Conservation (phyloP, 371 early-diverging fungal genomes). For the Parasitella parasitica region DNA sequence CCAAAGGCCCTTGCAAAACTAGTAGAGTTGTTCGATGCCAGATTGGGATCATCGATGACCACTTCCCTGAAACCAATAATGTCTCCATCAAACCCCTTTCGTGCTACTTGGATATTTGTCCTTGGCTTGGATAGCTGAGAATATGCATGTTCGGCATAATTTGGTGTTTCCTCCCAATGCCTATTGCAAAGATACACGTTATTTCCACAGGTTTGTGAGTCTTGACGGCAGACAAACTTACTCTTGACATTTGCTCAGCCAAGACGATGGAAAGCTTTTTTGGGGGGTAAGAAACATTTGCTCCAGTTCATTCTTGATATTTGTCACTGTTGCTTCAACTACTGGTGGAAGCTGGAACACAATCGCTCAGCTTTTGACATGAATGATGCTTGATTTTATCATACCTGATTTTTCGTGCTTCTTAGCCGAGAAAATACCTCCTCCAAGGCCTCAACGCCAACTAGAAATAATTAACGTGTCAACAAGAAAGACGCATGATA, state of each 20-base stretch:
- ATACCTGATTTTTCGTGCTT: constrained; percentile 2
- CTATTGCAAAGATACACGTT: constrained; percentile 14
- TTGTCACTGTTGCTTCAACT: constrained; percentile 10
- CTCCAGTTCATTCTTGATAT: constrained; percentile 46
- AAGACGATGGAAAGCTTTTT: constrained; percentile 42
- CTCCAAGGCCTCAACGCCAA: neutral
- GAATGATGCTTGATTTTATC: neutral
- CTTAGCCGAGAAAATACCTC: constrained; percentile 5
- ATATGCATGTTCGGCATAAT: constrained; percentile 41
- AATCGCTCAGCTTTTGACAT: neutral
- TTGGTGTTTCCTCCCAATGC: constrained; percentile 53
- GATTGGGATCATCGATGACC: constrained; percentile 32
- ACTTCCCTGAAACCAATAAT: constrained; percentile 52
- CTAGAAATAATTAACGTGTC: neutral
- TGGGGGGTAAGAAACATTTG: constrained; percentile 47
- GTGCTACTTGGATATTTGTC: constrained; percentile 41
- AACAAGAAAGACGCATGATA: neutral
- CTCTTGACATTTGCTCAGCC: constrained; percentile 59
- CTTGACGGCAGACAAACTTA: constrained; percentile 13
- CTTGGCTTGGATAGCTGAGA: constrained; percentile 49
- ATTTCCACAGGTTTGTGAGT: neutral
- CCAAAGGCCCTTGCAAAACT: constrained; percentile 73
- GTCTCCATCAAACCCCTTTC: constrained; percentile 55
- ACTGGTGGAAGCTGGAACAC: neutral
- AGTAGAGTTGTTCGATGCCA: constrained; percentile 72